Percentiles rank a stretch among this genome's conserved stretches.
phyloP scores from a whole-genome alignment of 1,139 yeast species.

The Pichia sorboxylosa region DNA sequence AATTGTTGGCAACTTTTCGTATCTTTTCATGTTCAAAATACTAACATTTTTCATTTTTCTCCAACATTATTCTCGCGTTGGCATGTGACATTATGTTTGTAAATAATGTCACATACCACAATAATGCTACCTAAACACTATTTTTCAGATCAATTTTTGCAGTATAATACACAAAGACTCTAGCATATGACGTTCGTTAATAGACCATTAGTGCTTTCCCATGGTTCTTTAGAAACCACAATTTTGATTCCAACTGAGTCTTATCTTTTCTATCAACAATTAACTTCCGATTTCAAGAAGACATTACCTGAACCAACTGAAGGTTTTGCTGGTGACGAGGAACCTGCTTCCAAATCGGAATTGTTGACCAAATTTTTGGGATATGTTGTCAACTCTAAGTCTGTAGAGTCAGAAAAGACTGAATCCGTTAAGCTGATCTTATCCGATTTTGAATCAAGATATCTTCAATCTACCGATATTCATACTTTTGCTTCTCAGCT shows the following conservation, averaged over 20 bases:
- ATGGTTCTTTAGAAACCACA: constrained; percentile 82
- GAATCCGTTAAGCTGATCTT: constrained; percentile 62
- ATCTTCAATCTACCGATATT: constrained; percentile 66
- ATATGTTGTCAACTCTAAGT: constrained; percentile 40
- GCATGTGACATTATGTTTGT: too few relatives aligned
- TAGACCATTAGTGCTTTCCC: constrained; percentile 73
- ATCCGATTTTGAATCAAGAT: constrained; percentile 74
- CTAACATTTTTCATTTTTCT: too few relatives aligned
- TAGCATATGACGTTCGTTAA: constrained; percentile 15
- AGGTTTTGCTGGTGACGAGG: constrained; percentile 76
- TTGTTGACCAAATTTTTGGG: constrained; percentile 78
- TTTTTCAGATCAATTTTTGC: not conserved
- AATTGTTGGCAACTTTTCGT: too few relatives aligned
- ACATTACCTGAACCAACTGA: constrained; percentile 74
- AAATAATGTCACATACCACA: not conserved
- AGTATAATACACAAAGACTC: not conserved
- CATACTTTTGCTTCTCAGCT: constrained; percentile 78
- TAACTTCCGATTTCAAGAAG: constrained; percentile 75
- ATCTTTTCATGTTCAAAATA: too few relatives aligned
- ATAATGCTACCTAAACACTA: not conserved
- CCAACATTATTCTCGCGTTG: too few relatives aligned
- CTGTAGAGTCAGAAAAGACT: constrained; percentile 23
- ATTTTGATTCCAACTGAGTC: constrained; percentile 75
- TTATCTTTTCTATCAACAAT: constrained; percentile 72
- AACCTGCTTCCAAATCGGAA: constrained; percentile 83